These are phyloP conservation scores for Arabidopsis arenosa DNA, from an alignment of 345 rosid species.

Conservation along the genomic window DNA sequence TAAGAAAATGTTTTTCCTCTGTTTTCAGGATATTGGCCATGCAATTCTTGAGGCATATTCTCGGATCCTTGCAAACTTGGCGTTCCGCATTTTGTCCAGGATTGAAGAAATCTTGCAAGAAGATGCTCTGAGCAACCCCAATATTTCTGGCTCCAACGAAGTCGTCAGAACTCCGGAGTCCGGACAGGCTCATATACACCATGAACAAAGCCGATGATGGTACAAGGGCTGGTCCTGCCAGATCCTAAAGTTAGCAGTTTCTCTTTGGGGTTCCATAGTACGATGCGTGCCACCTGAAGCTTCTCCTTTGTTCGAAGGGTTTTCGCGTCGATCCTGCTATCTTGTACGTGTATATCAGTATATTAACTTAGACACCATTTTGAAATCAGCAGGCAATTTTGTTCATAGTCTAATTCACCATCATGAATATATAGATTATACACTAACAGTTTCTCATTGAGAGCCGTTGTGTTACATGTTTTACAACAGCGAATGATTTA, in stretches of 20 bases:
- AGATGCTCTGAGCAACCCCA: constrained; percentile 61
- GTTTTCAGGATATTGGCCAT: constrained; percentile 74
- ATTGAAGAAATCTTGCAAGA: constrained; percentile 74
- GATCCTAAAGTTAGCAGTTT: not conserved
- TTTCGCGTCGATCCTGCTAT: not conserved
- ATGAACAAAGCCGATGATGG: constrained; percentile 9
- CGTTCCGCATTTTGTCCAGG: constrained; percentile 64
- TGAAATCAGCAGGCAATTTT: not conserved
- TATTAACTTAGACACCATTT: not conserved
- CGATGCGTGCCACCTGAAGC: constrained; percentile 27
- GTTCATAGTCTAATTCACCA: constrained; percentile 11
- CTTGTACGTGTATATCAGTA: not conserved
- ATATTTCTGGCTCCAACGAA: constrained; percentile 49
- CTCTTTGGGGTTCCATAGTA: not conserved
- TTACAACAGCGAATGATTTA: too few species aligned
- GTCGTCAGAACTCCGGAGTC: not conserved
- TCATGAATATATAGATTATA: not conserved
- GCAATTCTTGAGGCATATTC: constrained; percentile 79
- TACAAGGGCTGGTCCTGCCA: not conserved
- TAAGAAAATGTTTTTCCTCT: not conserved
- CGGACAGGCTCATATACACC: constrained; percentile 7
- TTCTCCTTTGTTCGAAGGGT: constrained; percentile 22
- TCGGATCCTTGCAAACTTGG: constrained; percentile 70
- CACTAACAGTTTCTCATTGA: too few species aligned
- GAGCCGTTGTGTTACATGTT: too few species aligned